Conservation (phyloP, 1,284 basidiomycete genomes). For the Ustilago trichophora region DNA sequence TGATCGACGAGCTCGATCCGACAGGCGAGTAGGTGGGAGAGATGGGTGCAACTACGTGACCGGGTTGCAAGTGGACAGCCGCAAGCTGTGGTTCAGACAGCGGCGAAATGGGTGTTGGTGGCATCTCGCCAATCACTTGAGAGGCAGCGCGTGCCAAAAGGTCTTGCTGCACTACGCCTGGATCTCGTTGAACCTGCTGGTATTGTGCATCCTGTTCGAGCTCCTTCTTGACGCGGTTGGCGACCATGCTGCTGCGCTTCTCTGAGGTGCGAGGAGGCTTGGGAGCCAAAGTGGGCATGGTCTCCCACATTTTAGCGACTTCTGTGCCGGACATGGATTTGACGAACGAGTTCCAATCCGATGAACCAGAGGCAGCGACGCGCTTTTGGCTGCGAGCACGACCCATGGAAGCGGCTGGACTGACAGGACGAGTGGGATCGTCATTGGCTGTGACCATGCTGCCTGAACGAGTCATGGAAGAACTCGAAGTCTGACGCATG, state of each 20-base stretch:
- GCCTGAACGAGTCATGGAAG: conserved; percentile 8
- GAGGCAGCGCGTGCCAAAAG: conserved; percentile 53
- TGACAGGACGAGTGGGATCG: conserved; percentile 33
- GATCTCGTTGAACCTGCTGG: conserved; percentile 48
- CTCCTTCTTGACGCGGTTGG: conserved; percentile 51
- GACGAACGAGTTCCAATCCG: conserved; percentile 59
- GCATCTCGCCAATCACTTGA: conserved; percentile 54
- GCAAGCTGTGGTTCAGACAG: conserved; percentile 14
- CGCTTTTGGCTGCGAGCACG: conserved; percentile 11
- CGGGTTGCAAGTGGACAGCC: conserved; percentile 28
- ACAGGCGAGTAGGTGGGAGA: conserved; percentile 38
- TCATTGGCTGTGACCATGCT: conserved; percentile 2
- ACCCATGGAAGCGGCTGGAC: conserved; percentile 39
- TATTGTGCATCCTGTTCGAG: conserved; percentile 56
- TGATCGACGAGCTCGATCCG: conserved; percentile 29
- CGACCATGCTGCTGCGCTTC: conserved; percentile 48
- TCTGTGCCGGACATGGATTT: conserved; percentile 56
- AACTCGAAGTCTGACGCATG: conserved; percentile 29
- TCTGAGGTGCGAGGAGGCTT: conserved; percentile 15
- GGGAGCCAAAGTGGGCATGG: conserved; percentile 35
- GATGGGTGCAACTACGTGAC: conserved; percentile 31
- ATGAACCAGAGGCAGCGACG: conserved; percentile 19
- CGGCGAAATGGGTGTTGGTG: conserved; percentile 26
- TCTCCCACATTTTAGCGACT: conserved; percentile 52
- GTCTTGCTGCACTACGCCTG: conserved; percentile 48